These are phyloP conservation scores for Syzygium oleosum DNA, from an alignment of 345 rosid species.

Conservation along the genomic window DNA sequence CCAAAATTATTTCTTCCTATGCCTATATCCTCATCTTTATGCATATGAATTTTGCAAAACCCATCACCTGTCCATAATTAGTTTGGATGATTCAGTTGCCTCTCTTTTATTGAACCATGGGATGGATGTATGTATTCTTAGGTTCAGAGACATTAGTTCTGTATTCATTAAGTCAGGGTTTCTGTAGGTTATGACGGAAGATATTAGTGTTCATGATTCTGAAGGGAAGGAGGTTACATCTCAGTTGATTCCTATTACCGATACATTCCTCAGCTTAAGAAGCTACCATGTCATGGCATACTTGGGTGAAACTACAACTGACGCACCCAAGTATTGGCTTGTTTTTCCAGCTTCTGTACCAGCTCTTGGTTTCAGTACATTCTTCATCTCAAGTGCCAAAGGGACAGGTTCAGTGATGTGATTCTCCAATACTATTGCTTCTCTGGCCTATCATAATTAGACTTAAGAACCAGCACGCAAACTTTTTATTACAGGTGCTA, in stretches of 20 bases:
- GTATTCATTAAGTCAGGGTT: conserved; percentile 4
- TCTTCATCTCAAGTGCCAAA: conserved; percentile 53
- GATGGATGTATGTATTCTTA: neutral
- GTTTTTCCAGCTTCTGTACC: conserved; percentile 75
- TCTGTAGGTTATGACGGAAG: conserved; percentile 55
- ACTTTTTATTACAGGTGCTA: conserved; percentile 36
- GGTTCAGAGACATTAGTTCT: neutral
- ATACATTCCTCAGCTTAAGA: conserved; percentile 47
- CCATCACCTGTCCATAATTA: neutral
- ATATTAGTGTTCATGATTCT: conserved; percentile 60
- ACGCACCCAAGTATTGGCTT: conserved; percentile 74
- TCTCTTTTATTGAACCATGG: neutral
- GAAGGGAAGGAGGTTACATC: conserved; percentile 77
- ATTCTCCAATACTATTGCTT: conserved; percentile 5
- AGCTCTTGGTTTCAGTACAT: conserved; percentile 90
- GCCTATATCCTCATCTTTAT: neutral
- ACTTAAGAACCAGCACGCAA: neutral
- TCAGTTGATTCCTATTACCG: conserved; percentile 69
- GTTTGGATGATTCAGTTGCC: neutral
- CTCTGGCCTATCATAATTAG: neutral
- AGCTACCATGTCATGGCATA: conserved; percentile 67
- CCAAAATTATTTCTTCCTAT: neutral
- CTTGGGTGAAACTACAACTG: conserved; percentile 46
- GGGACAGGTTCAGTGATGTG: conserved; percentile 37
- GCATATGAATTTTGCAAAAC: neutral